Conservation (phyloP, 768 basidiomycete genomes). For the Kwoniella sp. region DNA sequence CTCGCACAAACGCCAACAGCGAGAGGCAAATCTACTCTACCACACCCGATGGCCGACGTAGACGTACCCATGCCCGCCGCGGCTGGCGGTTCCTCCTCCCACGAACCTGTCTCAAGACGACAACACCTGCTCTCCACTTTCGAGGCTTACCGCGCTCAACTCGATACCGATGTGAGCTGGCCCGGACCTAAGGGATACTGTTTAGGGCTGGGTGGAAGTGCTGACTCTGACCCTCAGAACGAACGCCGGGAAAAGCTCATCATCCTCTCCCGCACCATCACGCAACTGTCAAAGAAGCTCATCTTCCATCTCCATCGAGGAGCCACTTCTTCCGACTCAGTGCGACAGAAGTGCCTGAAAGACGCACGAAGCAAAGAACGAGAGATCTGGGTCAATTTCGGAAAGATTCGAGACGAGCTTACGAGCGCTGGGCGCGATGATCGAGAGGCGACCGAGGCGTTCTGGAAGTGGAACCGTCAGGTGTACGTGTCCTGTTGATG, state of each 20-base stretch:
- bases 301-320: constrained; percentile 88
- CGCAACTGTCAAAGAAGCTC: constrained; percentile 82
- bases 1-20: too few species aligned
- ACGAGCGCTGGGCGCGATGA: constrained; percentile 4
- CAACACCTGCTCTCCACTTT: constrained; percentile 38
- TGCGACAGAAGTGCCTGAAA: constrained; percentile 37
- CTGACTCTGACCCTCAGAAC: constrained; percentile 55
- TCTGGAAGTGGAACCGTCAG: constrained; percentile 43
- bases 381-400: constrained; percentile 66
- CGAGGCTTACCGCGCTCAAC: constrained; percentile 33
- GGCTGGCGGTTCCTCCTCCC: too few species aligned
- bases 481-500: constrained; percentile 33
- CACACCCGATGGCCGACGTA: too few species aligned
- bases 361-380: constrained; percentile 58
- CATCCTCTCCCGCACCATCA: constrained; percentile 81
- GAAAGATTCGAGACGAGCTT: constrained; percentile 54
- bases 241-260: constrained; percentile 86
- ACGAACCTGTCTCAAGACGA: too few species aligned
- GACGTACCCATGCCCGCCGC: too few species aligned
- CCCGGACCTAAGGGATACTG: background rate
- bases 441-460: constrained; percentile 10
- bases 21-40: too few species aligned
- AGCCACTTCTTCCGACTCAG: constrained; percentile 36
- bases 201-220: background rate
- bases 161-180: constrained; percentile 40